Base-by-base conservation (phyloP, 208 protist genomes). In the Trichomonas tenax region DNA sequence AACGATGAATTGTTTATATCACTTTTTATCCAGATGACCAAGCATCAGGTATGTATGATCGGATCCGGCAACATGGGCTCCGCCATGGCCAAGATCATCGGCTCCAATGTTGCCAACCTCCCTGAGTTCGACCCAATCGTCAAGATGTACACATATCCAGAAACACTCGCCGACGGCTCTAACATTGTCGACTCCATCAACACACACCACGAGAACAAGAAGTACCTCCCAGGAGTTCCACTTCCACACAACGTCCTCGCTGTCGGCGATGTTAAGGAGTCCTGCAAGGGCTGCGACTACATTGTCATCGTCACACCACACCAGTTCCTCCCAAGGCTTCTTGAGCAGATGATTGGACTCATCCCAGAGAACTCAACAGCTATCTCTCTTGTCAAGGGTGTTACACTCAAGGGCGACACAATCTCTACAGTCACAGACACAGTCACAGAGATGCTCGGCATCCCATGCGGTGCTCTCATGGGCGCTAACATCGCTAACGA, bases 141-240 rank as follows among this genome's bases (percentile, higher is more conserved):
- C 23, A 82, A 82, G n/a, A 82, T 82, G 63, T 82, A 58, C 49
- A 58, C 49, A 58, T 58, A 58, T 58, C 49, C 49, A 58, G 49
- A 58, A 58, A 58, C 8, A 15, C 49, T 96, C 82, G 63, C 96
- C 17, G 96, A 97, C 40, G 96, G 96, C 41, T 58, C 96, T 84
- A 36, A 8, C 21, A 96, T 97, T 11, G 97, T 96, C 10, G 72
- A 97, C 11, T 96, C 96, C 10, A 97, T 97, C 72, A 97, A 97
- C 96, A n/a, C 0, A 44, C 34, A 9, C 31, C 96, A 97, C 63
- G 96, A 96, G 51, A 97, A 97, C 93, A 95, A 96, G 14, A 97
- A 97, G 63, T 97, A 97, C 48, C 72, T 97, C 8, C 96, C 96
- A n/a, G 96, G 96, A 3, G 48, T 63, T 49, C 86, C 31, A 63